A percentile compares a stretch with the other conserved stretches of the same genome.
These are phyloP conservation scores for Colletotrichum godetiae DNA, from an alignment of 2,329 filamentous ascomycete species.

Conservation along the genomic window DNA sequence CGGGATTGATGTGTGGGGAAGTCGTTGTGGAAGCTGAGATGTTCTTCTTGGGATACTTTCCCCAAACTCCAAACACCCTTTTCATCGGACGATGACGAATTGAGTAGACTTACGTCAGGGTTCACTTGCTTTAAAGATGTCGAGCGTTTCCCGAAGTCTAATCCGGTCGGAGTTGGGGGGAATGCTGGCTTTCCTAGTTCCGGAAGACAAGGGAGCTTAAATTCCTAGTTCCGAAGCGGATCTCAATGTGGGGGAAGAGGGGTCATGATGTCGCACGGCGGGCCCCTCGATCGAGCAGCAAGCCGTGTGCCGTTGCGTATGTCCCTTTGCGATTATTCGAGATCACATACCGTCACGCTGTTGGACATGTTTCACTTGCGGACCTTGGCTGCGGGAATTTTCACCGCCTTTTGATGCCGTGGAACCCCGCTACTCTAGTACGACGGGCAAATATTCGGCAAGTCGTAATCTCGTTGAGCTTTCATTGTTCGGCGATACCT, in stretches of 20 bases:
- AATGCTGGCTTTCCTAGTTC: neutral
- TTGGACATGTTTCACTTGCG: neutral
- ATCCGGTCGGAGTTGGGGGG: neutral
- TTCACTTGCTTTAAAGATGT: neutral
- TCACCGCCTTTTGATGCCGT: neutral
- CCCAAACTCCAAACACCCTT: too few species aligned
- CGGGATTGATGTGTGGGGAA: neutral
- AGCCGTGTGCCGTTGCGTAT: neutral
- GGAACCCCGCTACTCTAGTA: neutral
- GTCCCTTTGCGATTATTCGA: neutral
- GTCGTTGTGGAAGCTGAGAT: too few species aligned
- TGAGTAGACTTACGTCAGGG: neutral
- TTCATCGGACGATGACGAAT: neutral
- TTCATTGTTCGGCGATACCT: neutral
- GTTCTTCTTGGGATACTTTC: neutral
- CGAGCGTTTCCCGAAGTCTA: neutral
- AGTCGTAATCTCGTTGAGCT: neutral
- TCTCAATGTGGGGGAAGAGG: neutral
- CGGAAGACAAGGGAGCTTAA: neutral
- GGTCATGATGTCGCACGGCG: neutral
- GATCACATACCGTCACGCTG: neutral
- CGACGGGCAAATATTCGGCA: neutral
- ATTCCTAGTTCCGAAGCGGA: neutral
- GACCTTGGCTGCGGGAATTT: neutral
- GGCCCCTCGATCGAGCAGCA: neutral